Percentiles rank a stretch among this genome's conserved stretches.
Evolutionary conservation across 2,329 filamentous ascomycete genomes (phyloP).

Genomic region (Rhexocercosporidium sp.): DNA sequence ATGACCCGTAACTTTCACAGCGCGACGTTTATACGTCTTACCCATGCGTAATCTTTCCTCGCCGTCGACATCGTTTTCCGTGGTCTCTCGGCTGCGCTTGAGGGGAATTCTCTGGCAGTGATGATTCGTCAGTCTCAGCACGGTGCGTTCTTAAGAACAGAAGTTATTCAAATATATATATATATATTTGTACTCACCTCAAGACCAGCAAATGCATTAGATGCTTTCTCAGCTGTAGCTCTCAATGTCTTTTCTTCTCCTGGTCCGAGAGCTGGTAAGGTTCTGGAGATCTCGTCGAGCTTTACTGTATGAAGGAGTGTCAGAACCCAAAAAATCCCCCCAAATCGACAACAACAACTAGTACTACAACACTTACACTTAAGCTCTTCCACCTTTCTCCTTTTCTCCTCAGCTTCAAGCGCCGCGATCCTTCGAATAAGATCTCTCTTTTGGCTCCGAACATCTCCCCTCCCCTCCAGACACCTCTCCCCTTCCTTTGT

Average conservation of each 20-base stretch:
- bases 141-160: background rate
- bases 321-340: too few relatives aligned
- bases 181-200: conserved; percentile 6
- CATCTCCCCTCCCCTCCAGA: background rate
- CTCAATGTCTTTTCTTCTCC: conserved; percentile 22
- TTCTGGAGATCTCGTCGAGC: background rate
- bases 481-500: background rate
- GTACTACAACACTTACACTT: background rate
- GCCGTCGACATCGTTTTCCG: conserved; percentile 30
- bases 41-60: conserved; percentile 29
- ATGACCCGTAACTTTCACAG: conserved; percentile 15
- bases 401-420: background rate
- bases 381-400: background rate
- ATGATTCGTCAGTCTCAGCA: too few relatives aligned
- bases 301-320: background rate
- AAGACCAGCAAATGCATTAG: conserved; percentile 13
- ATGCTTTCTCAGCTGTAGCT: conserved; percentile 3
- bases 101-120: background rate
- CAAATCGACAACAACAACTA: too few relatives aligned
- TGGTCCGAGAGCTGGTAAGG: background rate
- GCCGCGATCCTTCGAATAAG: background rate
- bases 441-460: background rate
- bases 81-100: conserved; percentile 21
- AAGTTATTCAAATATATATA: background rate
- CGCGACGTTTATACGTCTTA: conserved; percentile 10